These are phyloP conservation scores for Leptodontidium sp. DNA, from an alignment of 2,329 filamentous ascomycete species.

Conservation along the genomic window DNA sequence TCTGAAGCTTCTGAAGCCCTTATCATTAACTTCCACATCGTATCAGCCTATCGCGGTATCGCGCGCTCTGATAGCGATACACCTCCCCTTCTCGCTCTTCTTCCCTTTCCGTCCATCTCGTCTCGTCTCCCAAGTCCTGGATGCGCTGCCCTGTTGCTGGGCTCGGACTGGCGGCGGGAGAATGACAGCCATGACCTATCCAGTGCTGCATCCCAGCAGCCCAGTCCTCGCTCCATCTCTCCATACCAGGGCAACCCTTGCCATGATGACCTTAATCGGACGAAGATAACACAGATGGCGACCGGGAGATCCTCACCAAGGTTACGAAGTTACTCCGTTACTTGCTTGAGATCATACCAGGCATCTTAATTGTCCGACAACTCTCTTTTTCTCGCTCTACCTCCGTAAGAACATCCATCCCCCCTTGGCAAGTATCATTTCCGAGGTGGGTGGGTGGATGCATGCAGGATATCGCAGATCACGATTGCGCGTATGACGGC, in stretches of 20 bases:
- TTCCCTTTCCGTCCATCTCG: not conserved
- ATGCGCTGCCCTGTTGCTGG: not conserved
- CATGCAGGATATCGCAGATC: constrained; percentile 28
- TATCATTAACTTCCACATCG: not conserved
- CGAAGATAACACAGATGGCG: constrained; percentile 29
- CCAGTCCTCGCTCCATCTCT: constrained; percentile 5
- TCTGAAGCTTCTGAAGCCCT: too few relatives aligned
- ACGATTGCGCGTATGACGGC: constrained; percentile 39
- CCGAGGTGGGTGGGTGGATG: constrained; percentile 1
- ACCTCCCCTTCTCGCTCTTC: too few relatives aligned
- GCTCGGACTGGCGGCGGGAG: constrained; percentile 16
- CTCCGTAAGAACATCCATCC: too few relatives aligned
- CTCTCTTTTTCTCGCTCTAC: constrained; percentile 18
- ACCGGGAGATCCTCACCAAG: constrained; percentile 16
- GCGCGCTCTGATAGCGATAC: constrained; percentile 18
- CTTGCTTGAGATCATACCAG: constrained; percentile 15
- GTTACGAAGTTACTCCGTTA: too few relatives aligned
- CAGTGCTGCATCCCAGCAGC: not conserved
- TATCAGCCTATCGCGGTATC: constrained; percentile 14
- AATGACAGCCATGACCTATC: constrained; percentile 11
- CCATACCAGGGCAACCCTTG: constrained; percentile 32
- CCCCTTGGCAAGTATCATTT: not conserved
- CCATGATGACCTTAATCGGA: constrained; percentile 37
- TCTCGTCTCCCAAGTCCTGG: constrained; percentile 18
- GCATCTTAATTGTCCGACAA: constrained; percentile 23